A percentile compares a stretch with the other conserved stretches of the same genome.
phyloP scores from a whole-genome alignment of 148 eudicot species.

The Chenopodium quinoa region DNA sequence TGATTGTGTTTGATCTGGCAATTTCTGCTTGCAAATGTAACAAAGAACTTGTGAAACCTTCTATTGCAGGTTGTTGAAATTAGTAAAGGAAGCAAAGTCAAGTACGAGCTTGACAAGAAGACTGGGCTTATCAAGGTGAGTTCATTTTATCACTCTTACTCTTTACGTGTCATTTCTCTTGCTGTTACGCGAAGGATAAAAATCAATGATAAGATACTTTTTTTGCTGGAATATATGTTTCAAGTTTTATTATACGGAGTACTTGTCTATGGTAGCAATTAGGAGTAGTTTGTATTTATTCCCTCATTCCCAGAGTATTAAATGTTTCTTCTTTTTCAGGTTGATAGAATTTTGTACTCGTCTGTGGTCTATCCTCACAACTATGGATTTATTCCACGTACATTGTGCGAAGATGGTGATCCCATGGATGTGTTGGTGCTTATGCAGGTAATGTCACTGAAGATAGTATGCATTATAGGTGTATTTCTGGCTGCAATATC shows the following conservation, averaged over 20 bases:
- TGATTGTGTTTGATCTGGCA: neutral
- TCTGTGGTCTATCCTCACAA: conserved; percentile 97
- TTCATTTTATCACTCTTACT: neutral
- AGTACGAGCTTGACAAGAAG: conserved; percentile 92
- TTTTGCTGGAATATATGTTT: neutral
- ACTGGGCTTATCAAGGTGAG: conserved; percentile 84
- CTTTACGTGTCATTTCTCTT: neutral
- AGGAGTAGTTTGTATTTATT: neutral
- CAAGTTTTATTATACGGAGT: neutral
- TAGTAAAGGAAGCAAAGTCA: conserved; percentile 85
- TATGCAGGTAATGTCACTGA: conserved; percentile 60
- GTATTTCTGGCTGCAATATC: neutral
- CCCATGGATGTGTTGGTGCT: conserved; percentile 85
- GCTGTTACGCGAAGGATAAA: neutral
- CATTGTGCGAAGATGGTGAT: conserved; percentile 80
- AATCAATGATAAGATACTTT: neutral
- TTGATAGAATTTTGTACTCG: conserved; percentile 83
- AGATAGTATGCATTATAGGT: neutral
- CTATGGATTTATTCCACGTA: conserved; percentile 87
- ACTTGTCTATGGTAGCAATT: neutral
- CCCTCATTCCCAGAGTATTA: neutral
- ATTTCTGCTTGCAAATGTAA: neutral
- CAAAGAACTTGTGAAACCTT: neutral
- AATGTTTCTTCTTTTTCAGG: conserved; percentile 38
- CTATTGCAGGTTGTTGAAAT: conserved; percentile 74